Conservation (phyloP, 371 early-diverging fungal species). For the Actinomortierella wolfii region DNA sequence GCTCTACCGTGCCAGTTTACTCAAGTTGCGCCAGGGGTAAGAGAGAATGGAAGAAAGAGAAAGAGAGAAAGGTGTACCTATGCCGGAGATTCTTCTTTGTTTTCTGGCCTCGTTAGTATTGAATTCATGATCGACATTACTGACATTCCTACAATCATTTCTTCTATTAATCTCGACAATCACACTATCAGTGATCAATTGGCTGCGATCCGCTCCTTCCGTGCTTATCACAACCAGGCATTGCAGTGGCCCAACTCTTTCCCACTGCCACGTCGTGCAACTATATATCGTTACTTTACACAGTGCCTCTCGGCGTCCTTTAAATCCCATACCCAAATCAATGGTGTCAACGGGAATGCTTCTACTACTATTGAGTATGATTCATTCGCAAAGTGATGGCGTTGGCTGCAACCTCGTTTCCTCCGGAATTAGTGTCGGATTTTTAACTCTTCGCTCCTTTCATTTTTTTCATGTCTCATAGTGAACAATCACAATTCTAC, state of each 20-base stretch:
- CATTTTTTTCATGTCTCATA: constrained; percentile 3
- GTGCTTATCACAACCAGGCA: constrained; percentile 57
- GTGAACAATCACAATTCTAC: constrained; percentile 29
- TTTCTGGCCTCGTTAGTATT: too few relatives aligned
- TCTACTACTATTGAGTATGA: constrained; percentile 17
- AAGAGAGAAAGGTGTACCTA: too few relatives aligned
- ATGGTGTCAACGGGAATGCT: constrained; percentile 5
- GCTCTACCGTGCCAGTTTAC: constrained; percentile 65
- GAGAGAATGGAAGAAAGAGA: neutral
- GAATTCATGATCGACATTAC: too few relatives aligned
- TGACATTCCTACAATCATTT: too few relatives aligned
- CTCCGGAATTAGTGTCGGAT: too few relatives aligned
- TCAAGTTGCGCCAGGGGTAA: constrained; percentile 60
- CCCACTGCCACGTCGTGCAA: constrained; percentile 54
- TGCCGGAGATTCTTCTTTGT: too few relatives aligned
- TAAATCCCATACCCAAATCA: constrained; percentile 18
- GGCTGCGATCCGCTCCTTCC: constrained; percentile 52
- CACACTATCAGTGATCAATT: constrained; percentile 29
- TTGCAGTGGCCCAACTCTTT: constrained; percentile 50
- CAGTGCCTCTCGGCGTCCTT: constrained; percentile 27
- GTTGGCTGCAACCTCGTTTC: too few relatives aligned
- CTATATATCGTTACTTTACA: constrained; percentile 51
- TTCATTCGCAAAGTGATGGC: neutral
- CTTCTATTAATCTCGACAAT: constrained; percentile 10
- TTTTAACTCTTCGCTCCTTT: too few relatives aligned